phyloP scores from a whole-genome alignment of 2,329 filamentous ascomycete genomes.

The Fusarium papillatum region DNA sequence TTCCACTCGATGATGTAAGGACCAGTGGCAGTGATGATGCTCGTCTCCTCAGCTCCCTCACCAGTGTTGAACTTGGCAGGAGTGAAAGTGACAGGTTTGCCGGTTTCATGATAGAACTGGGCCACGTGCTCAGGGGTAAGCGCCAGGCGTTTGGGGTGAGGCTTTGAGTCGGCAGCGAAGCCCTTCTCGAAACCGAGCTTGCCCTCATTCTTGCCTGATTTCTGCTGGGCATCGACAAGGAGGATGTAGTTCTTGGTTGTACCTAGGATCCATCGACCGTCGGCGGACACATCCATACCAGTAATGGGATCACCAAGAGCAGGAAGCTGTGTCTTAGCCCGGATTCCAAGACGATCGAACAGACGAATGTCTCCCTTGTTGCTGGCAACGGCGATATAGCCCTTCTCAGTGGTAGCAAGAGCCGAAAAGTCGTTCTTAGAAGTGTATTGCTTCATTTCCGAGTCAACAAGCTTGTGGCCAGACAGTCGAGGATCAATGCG shows the following conservation, averaged over 20 bases:
- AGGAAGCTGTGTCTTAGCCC: conserved; percentile 97
- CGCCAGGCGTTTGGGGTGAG: conserved; percentile 90
- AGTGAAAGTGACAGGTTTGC: conserved; percentile 88
- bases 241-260: conserved; percentile 96
- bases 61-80: conserved; percentile 95
- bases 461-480: conserved; percentile 93
- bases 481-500: conserved; percentile 91
- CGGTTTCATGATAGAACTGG: conserved; percentile 97
- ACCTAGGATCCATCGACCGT: conserved; percentile 95
- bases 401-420: conserved; percentile 94
- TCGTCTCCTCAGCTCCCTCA: conserved; percentile 84
- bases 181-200: conserved; percentile 98
- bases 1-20: conserved; percentile 98
- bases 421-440: conserved; percentile 99
- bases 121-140: conserved; percentile 94
- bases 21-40: conserved; percentile 96
- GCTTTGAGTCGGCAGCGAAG: conserved; percentile 93
- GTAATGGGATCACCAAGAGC: conserved; percentile 96
- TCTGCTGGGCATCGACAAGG: conserved; percentile 91
- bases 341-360: conserved; percentile 96
- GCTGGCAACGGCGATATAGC: conserved; percentile 95
- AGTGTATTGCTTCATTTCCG: conserved; percentile 93
- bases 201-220: conserved; percentile 94
- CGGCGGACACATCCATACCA: conserved; percentile 93
- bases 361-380: conserved; percentile 98